Base-by-base conservation (phyloP, 2,329 filamentous ascomycete species). In the Emydomyces testavorans region DNA sequence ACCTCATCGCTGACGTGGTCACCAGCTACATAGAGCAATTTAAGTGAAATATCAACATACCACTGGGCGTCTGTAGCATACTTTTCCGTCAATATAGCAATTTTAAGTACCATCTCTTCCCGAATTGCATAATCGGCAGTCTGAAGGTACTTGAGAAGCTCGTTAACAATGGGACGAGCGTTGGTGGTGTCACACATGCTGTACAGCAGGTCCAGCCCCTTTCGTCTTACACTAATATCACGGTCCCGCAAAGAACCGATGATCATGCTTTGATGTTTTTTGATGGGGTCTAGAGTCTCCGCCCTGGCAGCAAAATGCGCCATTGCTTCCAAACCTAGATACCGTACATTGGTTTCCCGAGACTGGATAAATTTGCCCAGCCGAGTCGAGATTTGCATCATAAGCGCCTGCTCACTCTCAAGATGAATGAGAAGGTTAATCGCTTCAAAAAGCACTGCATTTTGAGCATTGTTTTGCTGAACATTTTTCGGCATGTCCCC, bases 141-240 rank as follows among this genome's bases (percentile, higher is more conserved):
- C 61, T 95, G 90, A 6, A 98, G 77, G 65, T 95, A 96, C 56
- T 90, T 86, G 46, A 98, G 70, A 43, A 98, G 79, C 69, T 98
- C 92, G 51, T 85, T 83, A 32, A 98, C 92, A 56, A 98, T 94
- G 7, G 86, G 82, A 54, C 86, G 84, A 6, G 92, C 88, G 65
- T 98, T 98, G n/a, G 82, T 82, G 28, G 85, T 79, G 66, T 98
- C 92, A 65, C 93, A 98, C 92, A 98, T 98, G 78, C 92, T 98
- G 77, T 98, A 98, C 28, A 98, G 77, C 48, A 98, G 71, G 67
- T 98, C 93, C 40, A 98, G 76, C 50, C 90, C 92, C 68, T 98
- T 96, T 57, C 92, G 80, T 52, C 93, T 82, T 38, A 98, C 92
- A 62, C 90, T 96, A 59, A 98, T 98, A 65, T 98, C 92, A 50